Base-by-base conservation (phyloP, 176 grass and related monocot species). In the Aegilops speltoides region DNA sequence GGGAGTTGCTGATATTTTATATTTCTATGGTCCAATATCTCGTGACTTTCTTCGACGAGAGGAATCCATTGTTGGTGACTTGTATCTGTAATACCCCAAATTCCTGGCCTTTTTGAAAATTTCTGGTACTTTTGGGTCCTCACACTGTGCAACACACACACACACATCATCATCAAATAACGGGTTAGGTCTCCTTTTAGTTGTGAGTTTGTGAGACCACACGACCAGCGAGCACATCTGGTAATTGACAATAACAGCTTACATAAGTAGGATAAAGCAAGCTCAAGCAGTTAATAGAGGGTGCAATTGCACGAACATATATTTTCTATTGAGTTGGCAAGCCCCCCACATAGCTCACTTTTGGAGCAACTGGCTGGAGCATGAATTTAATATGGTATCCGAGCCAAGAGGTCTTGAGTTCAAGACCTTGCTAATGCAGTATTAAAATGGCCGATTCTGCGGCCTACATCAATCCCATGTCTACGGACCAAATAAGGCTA, bases 11-110 rank as follows among this genome's bases (percentile, higher is more conserved):
- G 20, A n/a, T 25, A 46, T 82, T 77, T 76, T 54, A 76, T 62
- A 31, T 63, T 69, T 50, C 11, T 77, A 32, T 34, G 66, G 37
- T 66, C 0, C 12, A 82, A 77, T 46, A 86, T 89, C 22, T 79
- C 7, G 16, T 34, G 50, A 43, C 4, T 68, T 88, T 60, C 68
- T 77, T 68, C 59, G 7, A 45, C 12, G 17, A 86, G 22, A 8
- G 12, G 26, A 73, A 60, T 34, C 57, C 52, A 23, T 54, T 34
- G 26, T 26, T 79, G 19, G 41, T 12, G 7, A 24, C 52, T 79
- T 37, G 20, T 79, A 34, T 45, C 59, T 56, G 15, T 56, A 56
- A 56, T 56, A 56, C 52, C 52, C 52, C 52, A 19, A 20, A 56
- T 19, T 56, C 20, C 52, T 20, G 52, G 52, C 52, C 52, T 56